Base-by-base conservation (phyloP, 208 protist genomes). In the Willaertia magna region DNA sequence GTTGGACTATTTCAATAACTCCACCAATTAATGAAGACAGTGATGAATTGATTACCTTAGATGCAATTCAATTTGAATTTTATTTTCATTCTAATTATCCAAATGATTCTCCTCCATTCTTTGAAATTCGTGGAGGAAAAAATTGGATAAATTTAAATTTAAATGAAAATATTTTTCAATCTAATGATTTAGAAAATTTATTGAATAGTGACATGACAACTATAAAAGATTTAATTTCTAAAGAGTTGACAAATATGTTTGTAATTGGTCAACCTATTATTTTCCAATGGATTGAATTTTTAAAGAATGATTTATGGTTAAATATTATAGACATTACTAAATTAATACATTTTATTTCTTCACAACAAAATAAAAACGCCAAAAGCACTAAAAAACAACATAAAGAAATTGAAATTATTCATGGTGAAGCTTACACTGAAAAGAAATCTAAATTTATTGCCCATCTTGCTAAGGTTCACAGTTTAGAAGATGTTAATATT, bases 361-460 rank as follows among this genome's bases (percentile, higher is more conserved):
- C 46, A 12, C 12, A 48, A n/a, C 9, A 22, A 34, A 49, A 46
- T n/a, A 49, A 2, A 6, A 79, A n/a, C 11, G 1, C 39, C 7
- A 79, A 79, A 3, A 79, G 0, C 11, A 79, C 43, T 20, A 20
- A n/a, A 6, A 16, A 40, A 20, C 2, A 18, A 44, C 39, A 79
- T 20, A 79, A 12, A 43, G 1, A 46, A 79, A 79, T 44, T 39
- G 39, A 47, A 40, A 83, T 83, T 22, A 40, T 55, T 20, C 43
- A 83, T 42, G 78, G 78, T 0, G 78, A 83, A 55, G 4, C 78
- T 20, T 83, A 55, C 46, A 55, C 78, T 39, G 30, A 43, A 7
- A 83, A 83, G 16, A 83, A 83, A 42, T 47, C 34, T 26, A 55
- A 55, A 55, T 83, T 83, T 83, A 26, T 83, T 43, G 78, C 40